A percentile compares a stretch with the other conserved stretches of the same genome.
phyloP scores from a whole-genome alignment of 2,329 filamentous ascomycete genomes.

The Pleoardoris graminearum region DNA sequence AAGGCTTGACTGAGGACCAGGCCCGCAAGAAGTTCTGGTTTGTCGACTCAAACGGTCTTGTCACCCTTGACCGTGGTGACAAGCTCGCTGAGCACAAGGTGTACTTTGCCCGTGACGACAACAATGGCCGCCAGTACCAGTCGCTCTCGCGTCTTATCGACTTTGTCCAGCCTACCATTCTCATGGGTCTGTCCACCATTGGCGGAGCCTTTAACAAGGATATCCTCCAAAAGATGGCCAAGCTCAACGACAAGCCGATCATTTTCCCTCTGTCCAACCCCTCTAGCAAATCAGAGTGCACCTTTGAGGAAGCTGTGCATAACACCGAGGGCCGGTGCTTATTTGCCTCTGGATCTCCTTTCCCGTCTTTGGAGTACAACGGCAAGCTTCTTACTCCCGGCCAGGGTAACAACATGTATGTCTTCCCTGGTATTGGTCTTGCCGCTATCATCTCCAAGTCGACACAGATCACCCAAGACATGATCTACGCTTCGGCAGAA shows the following conservation, averaged over 20 bases:
- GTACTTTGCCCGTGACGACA: constrained; percentile 68
- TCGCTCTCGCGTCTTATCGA: constrained; percentile 89
- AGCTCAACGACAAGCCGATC: constrained; percentile 70
- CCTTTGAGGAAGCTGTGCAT: constrained; percentile 87
- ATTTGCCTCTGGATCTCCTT: constrained; percentile 94
- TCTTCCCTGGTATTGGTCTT: constrained; percentile 95
- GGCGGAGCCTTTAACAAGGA: constrained; percentile 92
- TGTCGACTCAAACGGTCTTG: constrained; percentile 94
- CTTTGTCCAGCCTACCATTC: constrained; percentile 90
- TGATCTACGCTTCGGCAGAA: constrained; percentile 93
- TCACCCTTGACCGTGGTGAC: constrained; percentile 90
- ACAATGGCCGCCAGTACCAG: constrained; percentile 68
- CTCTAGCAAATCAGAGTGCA: constrained; percentile 95
- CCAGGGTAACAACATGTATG: constrained; percentile 80
- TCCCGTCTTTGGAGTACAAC: constrained; percentile 64
- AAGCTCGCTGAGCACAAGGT: constrained; percentile 86
- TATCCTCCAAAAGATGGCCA: constrained; percentile 67
- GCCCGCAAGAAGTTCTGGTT: constrained; percentile 94
- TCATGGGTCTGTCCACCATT: constrained; percentile 92
- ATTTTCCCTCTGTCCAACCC: constrained; percentile 95
- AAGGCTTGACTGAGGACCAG: constrained; percentile 84
- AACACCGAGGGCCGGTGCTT: constrained; percentile 90
- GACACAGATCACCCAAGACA: constrained; percentile 83
- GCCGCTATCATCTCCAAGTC: constrained; percentile 91
- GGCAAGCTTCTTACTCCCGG: constrained; percentile 55